Conservation (phyloP, 352 stramenopile species). For the Globisporangium recalcitrans region DNA sequence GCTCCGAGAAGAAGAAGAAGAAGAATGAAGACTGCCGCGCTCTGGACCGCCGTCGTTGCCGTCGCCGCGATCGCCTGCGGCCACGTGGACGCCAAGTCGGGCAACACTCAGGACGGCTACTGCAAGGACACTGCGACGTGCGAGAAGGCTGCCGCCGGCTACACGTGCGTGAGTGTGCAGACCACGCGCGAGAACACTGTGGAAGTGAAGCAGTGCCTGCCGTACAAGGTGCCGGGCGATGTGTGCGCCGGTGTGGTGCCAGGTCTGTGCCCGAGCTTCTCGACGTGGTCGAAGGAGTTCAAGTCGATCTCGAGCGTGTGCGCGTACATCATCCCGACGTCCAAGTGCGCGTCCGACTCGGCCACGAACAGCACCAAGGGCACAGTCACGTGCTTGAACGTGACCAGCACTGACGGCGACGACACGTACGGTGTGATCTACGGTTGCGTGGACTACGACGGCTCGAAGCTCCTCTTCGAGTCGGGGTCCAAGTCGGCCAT, state of each 20-base stretch:
- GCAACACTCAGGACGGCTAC: slow-evolving; percentile 44
- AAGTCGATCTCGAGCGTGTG: slow-evolving; percentile 69
- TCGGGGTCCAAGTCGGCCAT: slow-evolving; percentile 41
- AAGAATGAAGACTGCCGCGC: slow-evolving; percentile 15
- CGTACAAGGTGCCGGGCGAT: slow-evolving; percentile 34
- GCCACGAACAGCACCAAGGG: slow-evolving; percentile 36
- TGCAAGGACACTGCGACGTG: slow-evolving; percentile 56
- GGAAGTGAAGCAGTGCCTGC: slow-evolving; percentile 77
- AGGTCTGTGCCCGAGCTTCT: slow-evolving; percentile 70
- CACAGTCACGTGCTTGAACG: slow-evolving; percentile 26
- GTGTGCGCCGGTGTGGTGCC: slow-evolving; percentile 55
- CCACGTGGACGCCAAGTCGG: slow-evolving; percentile 29
- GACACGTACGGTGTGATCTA: slow-evolving; percentile 56
- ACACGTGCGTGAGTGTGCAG: slow-evolving; percentile 71
- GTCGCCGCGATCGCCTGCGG: slow-evolving; percentile 15
- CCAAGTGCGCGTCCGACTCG: slow-evolving; percentile 37
- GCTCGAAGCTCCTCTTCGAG: slow-evolving; percentile 51
- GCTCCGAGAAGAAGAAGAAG: too few species aligned
- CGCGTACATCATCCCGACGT: slow-evolving; percentile 55
- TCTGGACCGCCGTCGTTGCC: slow-evolving; percentile 15
- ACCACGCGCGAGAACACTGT: slow-evolving; percentile 62
- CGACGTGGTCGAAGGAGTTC: slow-evolving; percentile 55
- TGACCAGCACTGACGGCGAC: slow-evolving; percentile 15
- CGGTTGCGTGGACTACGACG: slow-evolving; percentile 77
- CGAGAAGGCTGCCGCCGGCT: slow-evolving; percentile 25